phyloP scores from a whole-genome alignment of 805 yeast genomes.

The Priceomyces melissophilus region DNA sequence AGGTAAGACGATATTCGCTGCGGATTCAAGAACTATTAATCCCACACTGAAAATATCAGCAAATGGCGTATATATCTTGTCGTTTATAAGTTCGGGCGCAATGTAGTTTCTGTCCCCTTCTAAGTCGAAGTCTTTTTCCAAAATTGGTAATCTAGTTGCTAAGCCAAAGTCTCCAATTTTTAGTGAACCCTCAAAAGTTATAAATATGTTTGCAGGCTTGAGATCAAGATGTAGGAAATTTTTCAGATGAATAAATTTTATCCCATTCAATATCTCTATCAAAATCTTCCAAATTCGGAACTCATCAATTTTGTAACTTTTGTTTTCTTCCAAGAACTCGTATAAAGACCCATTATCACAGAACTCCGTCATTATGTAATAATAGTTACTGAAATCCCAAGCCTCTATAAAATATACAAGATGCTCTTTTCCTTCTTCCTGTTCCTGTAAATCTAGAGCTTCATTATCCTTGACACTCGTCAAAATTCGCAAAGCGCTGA shows the following conservation, averaged over 20 bases:
- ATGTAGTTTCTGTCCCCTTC: constrained; percentile 98
- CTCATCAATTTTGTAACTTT: constrained; percentile 79
- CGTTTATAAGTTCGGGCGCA: constrained; percentile 91
- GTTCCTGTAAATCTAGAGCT: constrained; percentile 29
- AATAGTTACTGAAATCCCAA: constrained; percentile 75
- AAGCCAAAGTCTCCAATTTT: constrained; percentile 97
- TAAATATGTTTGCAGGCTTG: constrained; percentile 92
- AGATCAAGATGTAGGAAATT: constrained; percentile 81
- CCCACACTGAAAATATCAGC: constrained; percentile 97
- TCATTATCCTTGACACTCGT: constrained; percentile 38
- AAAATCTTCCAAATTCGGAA: constrained; percentile 97
- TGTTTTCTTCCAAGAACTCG: constrained; percentile 71
- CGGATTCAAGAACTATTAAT: constrained; percentile 87
- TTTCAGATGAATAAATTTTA: constrained; percentile 72
- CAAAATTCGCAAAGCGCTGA: constrained; percentile 56
- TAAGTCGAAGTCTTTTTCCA: constrained; percentile 68
- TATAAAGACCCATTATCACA: constrained; percentile 93
- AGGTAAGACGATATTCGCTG: constrained; percentile 91
- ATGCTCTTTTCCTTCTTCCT: constrained; percentile 68
- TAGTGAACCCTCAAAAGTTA: constrained; percentile 90
- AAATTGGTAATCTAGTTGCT: constrained; percentile 76
- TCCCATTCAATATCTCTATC: constrained; percentile 76
- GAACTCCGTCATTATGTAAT: constrained; percentile 90
- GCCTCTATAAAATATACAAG: constrained; percentile 76
- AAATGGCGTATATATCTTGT: constrained; percentile 78